Evolutionary conservation across 306 rosid genomes (phyloP).

Genomic region (Acacia confusa): DNA sequence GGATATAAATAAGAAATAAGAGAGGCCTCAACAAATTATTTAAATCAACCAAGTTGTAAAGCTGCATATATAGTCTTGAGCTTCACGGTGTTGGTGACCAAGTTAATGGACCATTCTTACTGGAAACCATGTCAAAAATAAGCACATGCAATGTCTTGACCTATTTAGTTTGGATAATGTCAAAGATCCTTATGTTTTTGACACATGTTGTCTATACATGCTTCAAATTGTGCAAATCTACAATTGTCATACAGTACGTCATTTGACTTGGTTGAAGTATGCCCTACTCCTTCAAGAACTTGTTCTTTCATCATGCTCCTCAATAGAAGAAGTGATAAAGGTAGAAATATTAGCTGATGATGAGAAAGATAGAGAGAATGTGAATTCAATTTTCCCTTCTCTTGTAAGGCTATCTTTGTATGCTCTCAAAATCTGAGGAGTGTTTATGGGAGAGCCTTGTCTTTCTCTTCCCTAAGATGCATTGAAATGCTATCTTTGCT

Average conservation of each 20-base stretch:
- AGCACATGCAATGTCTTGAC: not conserved
- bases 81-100: rapidly evolving
- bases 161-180: rapidly evolving
- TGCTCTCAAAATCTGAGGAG: not conserved
- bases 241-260: not conserved
- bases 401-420: rapidly evolving
- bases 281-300: not conserved
- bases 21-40: not conserved
- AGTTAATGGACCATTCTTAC: not conserved
- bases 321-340: not conserved
- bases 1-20: rapidly evolving
- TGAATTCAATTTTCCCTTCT: not conserved
- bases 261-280: not conserved
- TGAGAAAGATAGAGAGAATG: not conserved
- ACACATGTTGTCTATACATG: not conserved
- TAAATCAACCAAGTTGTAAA: not conserved
- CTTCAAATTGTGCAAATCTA: rapidly evolving
- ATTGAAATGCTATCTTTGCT: too few relatives aligned
- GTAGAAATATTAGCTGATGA: not conserved
- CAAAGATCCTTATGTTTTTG: not conserved
- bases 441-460: not conserved
- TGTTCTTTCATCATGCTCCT: rapidly evolving
- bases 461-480: not conserved
- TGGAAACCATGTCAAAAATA: not conserved
- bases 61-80: not conserved